These are phyloP conservation scores for Penstemon barbatus DNA, from an alignment of 257 asterid genomes.

Conservation along the genomic window DNA sequence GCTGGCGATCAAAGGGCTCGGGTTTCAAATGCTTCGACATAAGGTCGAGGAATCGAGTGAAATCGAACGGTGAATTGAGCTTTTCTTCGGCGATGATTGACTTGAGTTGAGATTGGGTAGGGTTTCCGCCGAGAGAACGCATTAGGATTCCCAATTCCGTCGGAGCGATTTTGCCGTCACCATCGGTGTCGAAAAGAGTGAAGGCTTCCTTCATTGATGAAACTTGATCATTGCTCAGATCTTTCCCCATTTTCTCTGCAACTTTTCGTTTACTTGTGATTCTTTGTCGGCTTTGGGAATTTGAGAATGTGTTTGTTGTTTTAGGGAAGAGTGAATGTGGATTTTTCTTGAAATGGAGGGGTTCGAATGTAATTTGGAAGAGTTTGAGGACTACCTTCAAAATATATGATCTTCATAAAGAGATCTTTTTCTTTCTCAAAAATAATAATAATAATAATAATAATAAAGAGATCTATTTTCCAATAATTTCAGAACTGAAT, in stretches of 20 bases:
- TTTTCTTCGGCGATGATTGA: slow-evolving; percentile 70
- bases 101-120: slow-evolving; percentile 91
- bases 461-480: too few relatives aligned
- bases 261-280: neutral
- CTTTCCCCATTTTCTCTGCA: slow-evolving; percentile 24
- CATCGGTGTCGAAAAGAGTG: slow-evolving; percentile 87
- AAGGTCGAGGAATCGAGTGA: slow-evolving; percentile 67
- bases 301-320: neutral
- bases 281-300: neutral
- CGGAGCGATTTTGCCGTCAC: slow-evolving; percentile 90
- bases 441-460: too few relatives aligned
- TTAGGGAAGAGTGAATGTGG: neutral
- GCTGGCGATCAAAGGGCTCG: slow-evolving; percentile 95
- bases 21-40: slow-evolving; percentile 94
- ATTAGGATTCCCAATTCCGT: slow-evolving; percentile 87
- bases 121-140: slow-evolving; percentile 95
- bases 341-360: neutral
- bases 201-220: slow-evolving; percentile 9
- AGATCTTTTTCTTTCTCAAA: too few relatives aligned
- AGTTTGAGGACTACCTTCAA: neutral
- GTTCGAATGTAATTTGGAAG: neutral
- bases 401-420: too few relatives aligned
- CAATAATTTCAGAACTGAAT: too few relatives aligned
- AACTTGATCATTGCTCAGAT: slow-evolving; percentile 35
- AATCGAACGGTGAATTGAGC: slow-evolving; percentile 73